Evolutionary conservation across 2,329 filamentous ascomycete genomes (phyloP).

Genomic region (Ascochyta rabiei): DNA sequence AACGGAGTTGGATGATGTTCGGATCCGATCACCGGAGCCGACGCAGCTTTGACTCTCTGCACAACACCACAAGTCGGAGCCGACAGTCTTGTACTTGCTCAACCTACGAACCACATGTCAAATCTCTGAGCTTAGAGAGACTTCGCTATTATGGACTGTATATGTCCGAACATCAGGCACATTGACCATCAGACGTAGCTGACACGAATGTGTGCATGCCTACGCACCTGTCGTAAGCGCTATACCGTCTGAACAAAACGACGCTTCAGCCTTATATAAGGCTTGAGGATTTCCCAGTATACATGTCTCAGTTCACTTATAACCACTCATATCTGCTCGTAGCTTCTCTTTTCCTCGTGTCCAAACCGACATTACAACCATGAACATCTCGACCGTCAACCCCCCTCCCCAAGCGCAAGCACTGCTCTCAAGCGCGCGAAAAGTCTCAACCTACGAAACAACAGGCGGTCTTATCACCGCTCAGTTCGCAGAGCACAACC

Average conservation of each 20-base stretch:
- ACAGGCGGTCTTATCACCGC: slow-evolving; percentile 37
- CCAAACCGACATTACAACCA: slow-evolving; percentile 1
- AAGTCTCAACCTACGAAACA: slow-evolving; percentile 37
- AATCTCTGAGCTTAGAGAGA: neutral
- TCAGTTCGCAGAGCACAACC: slow-evolving; percentile 35
- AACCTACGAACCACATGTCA: neutral
- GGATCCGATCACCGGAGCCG: slow-evolving; percentile 13
- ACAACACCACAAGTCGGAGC: neutral
- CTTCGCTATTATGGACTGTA: too few species aligned
- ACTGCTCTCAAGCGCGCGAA: slow-evolving; percentile 29
- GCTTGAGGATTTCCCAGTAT: neutral
- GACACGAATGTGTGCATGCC: neutral
- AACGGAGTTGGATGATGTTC: neutral
- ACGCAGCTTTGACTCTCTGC: neutral
- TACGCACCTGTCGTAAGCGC: slow-evolving; percentile 1
- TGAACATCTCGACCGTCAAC: slow-evolving; percentile 21
- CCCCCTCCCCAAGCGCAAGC: slow-evolving; percentile 32
- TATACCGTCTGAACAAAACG: neutral
- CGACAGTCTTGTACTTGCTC: neutral
- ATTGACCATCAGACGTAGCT: neutral
- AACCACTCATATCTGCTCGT: neutral
- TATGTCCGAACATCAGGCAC: neutral
- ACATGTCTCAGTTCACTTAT: neutral
- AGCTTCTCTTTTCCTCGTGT: neutral
- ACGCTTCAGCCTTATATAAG: neutral